Evolutionary conservation across 495 filamentous ascomycete genomes (phyloP), one percentile per base, ranked within the genome.

Genomic region (Penicillium diatomitis): DNA sequence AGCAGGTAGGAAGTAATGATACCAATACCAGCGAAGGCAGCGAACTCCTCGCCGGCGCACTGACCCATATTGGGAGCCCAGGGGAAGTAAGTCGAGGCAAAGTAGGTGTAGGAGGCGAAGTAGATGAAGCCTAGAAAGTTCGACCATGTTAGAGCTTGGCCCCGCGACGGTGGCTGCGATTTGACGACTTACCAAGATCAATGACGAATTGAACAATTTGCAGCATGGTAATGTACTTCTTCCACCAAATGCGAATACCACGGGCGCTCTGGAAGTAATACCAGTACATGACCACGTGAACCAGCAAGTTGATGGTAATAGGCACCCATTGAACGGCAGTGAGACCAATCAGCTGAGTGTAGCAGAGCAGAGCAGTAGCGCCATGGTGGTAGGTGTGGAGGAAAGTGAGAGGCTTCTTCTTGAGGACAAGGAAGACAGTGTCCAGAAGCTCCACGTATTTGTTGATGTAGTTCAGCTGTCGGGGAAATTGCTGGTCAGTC

Each of bases 41-140:
- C 92, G 61, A 95, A 97, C 72, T 98, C 92, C 76, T 96, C 92
- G 56, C 92, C 92, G 10, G 92, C 89, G 62, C 92, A 98, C 52
- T 80, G 73, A 58, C 92, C 92, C 32, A 73, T 67, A 62, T 85
- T 92, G 12, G 91, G 91, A 53, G 92, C 73, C 73, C 78, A 83
- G 8, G 76, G 79, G 78, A 86, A 96, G 82, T 98, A 97, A 61
- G 85, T 86, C 47, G 82, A 88, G 59, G 87, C 82, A 80, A 94
- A 92, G 75, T 95, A 95, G 48, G 86, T 95, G 72, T 88, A 96
- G 32, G 90, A 92, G 47, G 92, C 92, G 54, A 88, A 95, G 76
- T 95, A 96, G 66, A 95, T 86, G 70, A 94, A 95, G 56, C 81
- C 85, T 88, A 52, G 30, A 33, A 8, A 8, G 10, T 36, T 6